Conservation (phyloP, 1,284 basidiomycete species). For the Grifola frondosa region DNA sequence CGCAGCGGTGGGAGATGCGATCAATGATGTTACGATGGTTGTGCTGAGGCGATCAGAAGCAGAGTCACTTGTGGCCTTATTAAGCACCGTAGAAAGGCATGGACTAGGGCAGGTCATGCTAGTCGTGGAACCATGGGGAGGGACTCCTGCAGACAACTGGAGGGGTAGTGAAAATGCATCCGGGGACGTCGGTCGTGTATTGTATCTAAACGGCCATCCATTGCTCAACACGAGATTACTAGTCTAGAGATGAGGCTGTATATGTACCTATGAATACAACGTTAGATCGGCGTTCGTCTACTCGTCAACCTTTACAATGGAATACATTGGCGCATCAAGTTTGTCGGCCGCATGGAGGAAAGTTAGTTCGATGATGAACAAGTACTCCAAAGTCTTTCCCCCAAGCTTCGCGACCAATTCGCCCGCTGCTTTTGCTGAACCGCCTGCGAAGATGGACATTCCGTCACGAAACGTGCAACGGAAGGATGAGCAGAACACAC, state of each 20-base stretch:
- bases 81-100: conserved; percentile 48
- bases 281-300: conserved; percentile 30
- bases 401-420: conserved; percentile 85
- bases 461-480: too few species aligned
- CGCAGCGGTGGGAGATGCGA: conserved; percentile 47
- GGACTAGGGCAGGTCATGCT: conserved; percentile 53
- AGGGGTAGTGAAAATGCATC: conserved; percentile 24
- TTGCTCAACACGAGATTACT: conserved; percentile 73
- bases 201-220: conserved; percentile 78
- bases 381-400: conserved; percentile 86
- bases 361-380: conserved; percentile 90
- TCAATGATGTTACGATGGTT: conserved; percentile 59
- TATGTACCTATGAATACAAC: conserved; percentile 3
- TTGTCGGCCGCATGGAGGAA: conserved; percentile 81
- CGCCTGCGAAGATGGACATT: too few species aligned
- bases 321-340: conserved; percentile 87
- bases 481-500: conserved; percentile 37
- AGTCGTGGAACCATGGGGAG: conserved; percentile 42
- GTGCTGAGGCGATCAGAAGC: conserved; percentile 57
- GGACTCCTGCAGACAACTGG: conserved; percentile 29
- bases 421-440: conserved; percentile 93
- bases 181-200: conserved; percentile 43
- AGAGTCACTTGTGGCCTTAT: conserved; percentile 50
- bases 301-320: conserved; percentile 78
- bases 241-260: conserved; percentile 38